Conservation (phyloP, 345 rosid genomes). For the Angophora floribunda region DNA sequence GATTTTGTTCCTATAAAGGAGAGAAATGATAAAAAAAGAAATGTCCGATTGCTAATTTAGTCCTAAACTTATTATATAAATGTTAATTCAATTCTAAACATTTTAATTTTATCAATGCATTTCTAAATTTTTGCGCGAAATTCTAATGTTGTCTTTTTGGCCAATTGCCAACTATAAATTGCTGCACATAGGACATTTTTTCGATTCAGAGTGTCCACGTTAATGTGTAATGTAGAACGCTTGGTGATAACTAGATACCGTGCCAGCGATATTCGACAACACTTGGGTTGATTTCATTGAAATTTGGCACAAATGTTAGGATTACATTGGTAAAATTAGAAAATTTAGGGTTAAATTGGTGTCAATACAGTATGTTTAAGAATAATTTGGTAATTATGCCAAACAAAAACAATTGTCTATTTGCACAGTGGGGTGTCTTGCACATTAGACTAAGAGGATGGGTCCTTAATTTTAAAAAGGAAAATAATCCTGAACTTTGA, state of each 20-base stretch:
- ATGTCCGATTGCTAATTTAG: too few species aligned
- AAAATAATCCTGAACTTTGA: too few species aligned
- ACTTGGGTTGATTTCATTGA: accelerated
- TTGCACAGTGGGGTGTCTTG: accelerated
- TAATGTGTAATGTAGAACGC: accelerated
- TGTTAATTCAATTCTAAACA: accelerated
- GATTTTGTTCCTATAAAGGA: not conserved
- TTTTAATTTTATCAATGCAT: accelerated
- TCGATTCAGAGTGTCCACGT: accelerated
- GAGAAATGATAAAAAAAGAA: not conserved
- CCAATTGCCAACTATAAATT: accelerated
- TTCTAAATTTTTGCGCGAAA: not conserved
- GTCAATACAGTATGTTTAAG: not conserved
- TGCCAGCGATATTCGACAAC: accelerated
- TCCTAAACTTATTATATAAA: not conserved
- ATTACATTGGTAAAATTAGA: accelerated
- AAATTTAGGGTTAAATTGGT: not conserved
- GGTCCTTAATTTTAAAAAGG: not conserved
- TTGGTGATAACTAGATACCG: accelerated
- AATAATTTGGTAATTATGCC: accelerated
- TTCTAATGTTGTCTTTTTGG: not conserved
- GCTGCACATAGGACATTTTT: accelerated
- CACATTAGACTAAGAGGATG: not conserved
- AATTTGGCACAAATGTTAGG: not conserved
- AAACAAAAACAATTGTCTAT: not conserved